Evolutionary conservation across 2,329 filamentous ascomycete genomes (phyloP), one percentile per base, ranked within the genome.

Genomic region (Fusarium sp.): DNA sequence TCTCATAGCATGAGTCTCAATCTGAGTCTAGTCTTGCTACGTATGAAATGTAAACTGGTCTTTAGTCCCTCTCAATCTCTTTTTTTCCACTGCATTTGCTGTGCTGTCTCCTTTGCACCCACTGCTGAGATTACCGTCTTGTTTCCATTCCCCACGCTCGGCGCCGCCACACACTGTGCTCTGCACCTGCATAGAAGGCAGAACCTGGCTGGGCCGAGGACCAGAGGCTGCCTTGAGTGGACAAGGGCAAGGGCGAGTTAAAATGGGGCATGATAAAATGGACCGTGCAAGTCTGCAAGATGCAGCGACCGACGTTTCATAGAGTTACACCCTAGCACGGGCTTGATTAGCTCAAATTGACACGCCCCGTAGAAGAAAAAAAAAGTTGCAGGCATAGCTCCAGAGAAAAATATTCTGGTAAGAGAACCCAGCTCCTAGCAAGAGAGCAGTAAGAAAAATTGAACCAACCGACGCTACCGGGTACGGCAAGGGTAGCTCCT

Each of bases 121-220:
- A 72, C 68, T 72, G 61, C 24, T 66, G 74, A 78, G 76, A 78
- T 78, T 78, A 76, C 70, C 70, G 75, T 78, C 69, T 78, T 78
- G 76, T 78, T 78, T 76, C 76, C 75, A 78, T 78, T 78, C 76
- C 76, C 75, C 75, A 78, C 74, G 73, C 56, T 70, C 50, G 36
- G 50, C 56, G 60, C 39, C 68, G 72, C 74, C 73, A 74, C 73
- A 67, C 73, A 76, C 76, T 73, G 73, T 76, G 73, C 76, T 64
- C 59, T 75, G 60, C 65, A 72, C 65, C 68, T 76, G 70, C 72
- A 75, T 74, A 65, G 63, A 69, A 74, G 55, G 63, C 68, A 75
- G 53, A 55, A 71, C 71, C 68, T 74, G 65, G 66, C 73, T 75
- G 69, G 64, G 69, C 71, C 73, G 68, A 75, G 75, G 70, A 75